Conservation (phyloP, 73 alveolate species). For the Effrenium voratum region DNA sequence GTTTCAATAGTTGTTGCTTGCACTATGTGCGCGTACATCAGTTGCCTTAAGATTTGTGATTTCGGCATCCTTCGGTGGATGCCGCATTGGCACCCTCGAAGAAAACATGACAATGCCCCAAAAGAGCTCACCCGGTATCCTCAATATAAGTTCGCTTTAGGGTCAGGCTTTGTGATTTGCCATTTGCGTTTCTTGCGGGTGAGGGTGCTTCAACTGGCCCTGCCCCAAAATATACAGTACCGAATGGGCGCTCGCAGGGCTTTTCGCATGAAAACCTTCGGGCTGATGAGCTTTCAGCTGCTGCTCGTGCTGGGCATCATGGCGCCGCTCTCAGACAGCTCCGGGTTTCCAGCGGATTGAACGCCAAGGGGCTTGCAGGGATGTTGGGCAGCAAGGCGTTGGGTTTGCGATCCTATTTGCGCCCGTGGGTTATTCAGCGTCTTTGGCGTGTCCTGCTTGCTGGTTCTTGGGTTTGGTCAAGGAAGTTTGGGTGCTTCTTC, state of each 20-base stretch:
- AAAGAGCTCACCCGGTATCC: neutral
- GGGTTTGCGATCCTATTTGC: too few species aligned
- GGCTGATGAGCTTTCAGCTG: constrained; percentile 13
- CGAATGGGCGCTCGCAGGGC: neutral
- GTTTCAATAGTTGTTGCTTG: too few species aligned
- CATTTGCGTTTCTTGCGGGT: neutral
- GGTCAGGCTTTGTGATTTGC: neutral
- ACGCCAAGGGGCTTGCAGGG: too few species aligned
- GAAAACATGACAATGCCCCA: neutral
- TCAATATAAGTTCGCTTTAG: neutral
- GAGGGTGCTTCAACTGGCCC: neutral
- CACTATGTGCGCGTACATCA: too few species aligned
- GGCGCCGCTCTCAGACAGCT: too few species aligned
- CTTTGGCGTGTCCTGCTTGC: too few species aligned
- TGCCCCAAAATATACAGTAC: neutral
- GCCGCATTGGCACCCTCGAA: neutral
- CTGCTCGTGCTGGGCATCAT: neutral
- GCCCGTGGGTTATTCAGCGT: too few species aligned
- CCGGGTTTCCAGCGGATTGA: too few species aligned
- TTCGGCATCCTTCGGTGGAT: neutral
- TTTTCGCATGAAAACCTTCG: constrained; percentile 47
- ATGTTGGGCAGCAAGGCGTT: too few species aligned
- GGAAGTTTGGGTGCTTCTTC: too few species aligned
- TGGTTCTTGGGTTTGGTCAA: too few species aligned
- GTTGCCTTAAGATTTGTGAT: too few species aligned